Percentiles rank a stretch among this genome's conserved stretches.
These are phyloP conservation scores for Xylaria acuta DNA, from an alignment of 495 filamentous ascomycete genomes.

Conservation along the genomic window DNA sequence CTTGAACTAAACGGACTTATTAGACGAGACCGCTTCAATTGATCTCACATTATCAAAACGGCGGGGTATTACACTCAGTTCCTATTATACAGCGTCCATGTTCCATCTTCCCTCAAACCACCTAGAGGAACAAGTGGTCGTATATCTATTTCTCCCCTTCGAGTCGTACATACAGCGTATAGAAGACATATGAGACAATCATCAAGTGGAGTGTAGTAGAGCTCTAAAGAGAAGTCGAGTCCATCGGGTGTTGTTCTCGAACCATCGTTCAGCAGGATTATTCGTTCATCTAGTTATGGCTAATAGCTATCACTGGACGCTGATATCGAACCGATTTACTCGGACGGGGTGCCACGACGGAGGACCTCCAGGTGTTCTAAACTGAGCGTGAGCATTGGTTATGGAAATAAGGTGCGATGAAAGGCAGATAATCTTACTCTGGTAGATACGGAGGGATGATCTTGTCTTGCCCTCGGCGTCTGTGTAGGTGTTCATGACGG, in stretches of 20 bases:
- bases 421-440: slow-evolving; percentile 63
- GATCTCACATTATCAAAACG: neutral
- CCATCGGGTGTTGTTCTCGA: neutral
- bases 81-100: neutral
- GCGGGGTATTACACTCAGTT: slow-evolving; percentile 10
- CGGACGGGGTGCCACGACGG: slow-evolving; percentile 43
- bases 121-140: neutral
- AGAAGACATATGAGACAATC: slow-evolving; percentile 4
- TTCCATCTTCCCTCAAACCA: neutral
- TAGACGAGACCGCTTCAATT: neutral
- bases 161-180: slow-evolving; percentile 3
- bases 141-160: neutral
- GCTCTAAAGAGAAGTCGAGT: neutral
- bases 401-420: neutral
- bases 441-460: slow-evolving; percentile 66
- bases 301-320: neutral
- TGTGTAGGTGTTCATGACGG: slow-evolving; percentile 63
- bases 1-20: neutral
- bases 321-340: neutral
- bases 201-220: slow-evolving; percentile 13
- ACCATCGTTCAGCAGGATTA: neutral
- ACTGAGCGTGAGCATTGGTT: slow-evolving; percentile 9
- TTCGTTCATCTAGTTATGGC: neutral
- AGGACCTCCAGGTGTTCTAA: slow-evolving; percentile 68
- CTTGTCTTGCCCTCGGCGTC: slow-evolving; percentile 68